These are phyloP conservation scores for Strigomonas galati DNA, from an alignment of 208 protist species.

Conservation along the genomic window DNA sequence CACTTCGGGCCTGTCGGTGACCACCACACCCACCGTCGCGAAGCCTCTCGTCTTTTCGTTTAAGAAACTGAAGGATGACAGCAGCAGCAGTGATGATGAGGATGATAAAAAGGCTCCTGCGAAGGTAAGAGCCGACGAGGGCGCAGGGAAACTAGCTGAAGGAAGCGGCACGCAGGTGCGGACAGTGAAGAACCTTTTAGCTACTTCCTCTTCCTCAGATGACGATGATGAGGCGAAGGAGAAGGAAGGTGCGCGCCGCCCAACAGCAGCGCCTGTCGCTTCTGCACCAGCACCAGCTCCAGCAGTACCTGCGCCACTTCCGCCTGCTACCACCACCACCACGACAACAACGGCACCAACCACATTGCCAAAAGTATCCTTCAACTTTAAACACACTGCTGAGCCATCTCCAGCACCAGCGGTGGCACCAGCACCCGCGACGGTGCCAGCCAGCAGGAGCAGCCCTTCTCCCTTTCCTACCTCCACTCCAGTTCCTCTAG, in stretches of 20 bases:
- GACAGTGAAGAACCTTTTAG: not conserved
- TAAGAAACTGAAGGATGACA: not conserved
- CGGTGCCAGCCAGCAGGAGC: too few species aligned
- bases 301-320: not conserved
- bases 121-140: too few species aligned
- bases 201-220: not conserved
- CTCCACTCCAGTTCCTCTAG: too few species aligned
- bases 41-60: conserved; percentile 1
- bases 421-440: not conserved
- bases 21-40: not conserved
- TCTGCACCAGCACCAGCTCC: conserved; percentile 4
- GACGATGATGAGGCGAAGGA: too few species aligned
- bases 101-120: not conserved
- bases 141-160: too few species aligned
- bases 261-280: too few species aligned
- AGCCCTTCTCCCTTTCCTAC: too few species aligned
- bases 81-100: not conserved
- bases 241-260: too few species aligned
- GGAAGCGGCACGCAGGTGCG: not conserved
- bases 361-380: not conserved
- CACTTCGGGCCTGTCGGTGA: too few species aligned
- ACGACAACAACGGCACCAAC: not conserved
- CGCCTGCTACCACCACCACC: not conserved
- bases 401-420: not conserved
- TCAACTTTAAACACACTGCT: not conserved